Evolutionary conservation across 176 grass and related monocot genomes (phyloP), one percentile per base, ranked within the genome.

Genomic region (Microstegium vimineum): DNA sequence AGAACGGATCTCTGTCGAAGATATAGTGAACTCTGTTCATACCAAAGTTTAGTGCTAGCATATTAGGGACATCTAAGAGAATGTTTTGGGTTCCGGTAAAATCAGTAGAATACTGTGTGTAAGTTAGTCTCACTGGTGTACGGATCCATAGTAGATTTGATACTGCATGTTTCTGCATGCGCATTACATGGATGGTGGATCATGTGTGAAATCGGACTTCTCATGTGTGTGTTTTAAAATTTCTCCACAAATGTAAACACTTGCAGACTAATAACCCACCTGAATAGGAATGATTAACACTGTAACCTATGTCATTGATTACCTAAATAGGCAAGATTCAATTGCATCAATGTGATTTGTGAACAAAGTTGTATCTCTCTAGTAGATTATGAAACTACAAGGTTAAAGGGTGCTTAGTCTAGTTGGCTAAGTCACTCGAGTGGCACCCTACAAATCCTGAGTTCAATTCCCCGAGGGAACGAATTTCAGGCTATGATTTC

Each of bases 1-100:
- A 61, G 37, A 16, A 69, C 34, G 11, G 18, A 20, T n/a, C 25
- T 74, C 34, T 36, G 61, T 40, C 49, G 47, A 68, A 37, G 26
- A 31, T 66, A 30, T n/a, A 68, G 68, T 75, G 46, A 81, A 74
- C 14, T n/a, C 14, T 75, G 62, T 86, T 68, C 85, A 81, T 86
- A 81, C 27, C 22, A 27, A 57, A 81, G 63, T 68, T 86, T 86
- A 81, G 46, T 14, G 17, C 32, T 67, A 59, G 45, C 17, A 10
- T 43, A 36, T 33, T 81, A 45, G 34, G n/a, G n/a, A n/a, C n/a
- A 40, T 81, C 41, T 9, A 12, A 5, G 27, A 17, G 22, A 16
- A 80, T 1, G 33, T 54, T 79, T 71, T 37, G 0, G 10, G 5
- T 72, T 73, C 10, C 10, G 26, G n/a, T 51, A 52, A 52, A 63